phyloP scores from a whole-genome alignment of 495 filamentous ascomycete species.

The Podospora fimiseda region DNA sequence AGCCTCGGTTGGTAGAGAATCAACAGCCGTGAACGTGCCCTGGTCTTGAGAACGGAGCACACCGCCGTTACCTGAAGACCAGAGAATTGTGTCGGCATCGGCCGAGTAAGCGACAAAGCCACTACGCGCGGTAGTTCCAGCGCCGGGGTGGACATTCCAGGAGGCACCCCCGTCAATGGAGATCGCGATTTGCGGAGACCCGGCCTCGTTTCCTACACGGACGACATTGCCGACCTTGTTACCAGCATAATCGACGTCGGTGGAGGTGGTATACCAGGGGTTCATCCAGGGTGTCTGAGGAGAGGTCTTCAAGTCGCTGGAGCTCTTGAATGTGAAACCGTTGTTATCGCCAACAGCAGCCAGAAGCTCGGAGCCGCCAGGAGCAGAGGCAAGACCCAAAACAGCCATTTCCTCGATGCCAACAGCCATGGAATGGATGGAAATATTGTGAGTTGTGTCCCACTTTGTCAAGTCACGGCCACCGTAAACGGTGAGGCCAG shows the following conservation, averaged over 20 bases:
- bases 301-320: slow-evolving; percentile 38
- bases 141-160: slow-evolving; percentile 44
- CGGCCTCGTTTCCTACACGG: slow-evolving; percentile 46
- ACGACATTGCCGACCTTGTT: slow-evolving; percentile 47
- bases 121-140: slow-evolving; percentile 33
- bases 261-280: slow-evolving; percentile 44
- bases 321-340: slow-evolving; percentile 44
- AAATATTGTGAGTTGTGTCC: slow-evolving; percentile 45
- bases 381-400: slow-evolving; percentile 44
- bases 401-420: slow-evolving; percentile 57
- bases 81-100: slow-evolving; percentile 46
- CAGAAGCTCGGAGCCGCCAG: slow-evolving; percentile 48
- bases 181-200: slow-evolving; percentile 35
- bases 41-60: slow-evolving; percentile 38
- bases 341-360: slow-evolving; percentile 54
- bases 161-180: slow-evolving; percentile 38
- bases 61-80: slow-evolving; percentile 36
- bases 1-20: slow-evolving; percentile 37
- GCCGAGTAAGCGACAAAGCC: slow-evolving; percentile 49
- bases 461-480: slow-evolving; percentile 45
- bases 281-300: slow-evolving; percentile 44
- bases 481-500: slow-evolving; percentile 51
- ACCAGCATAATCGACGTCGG: slow-evolving; percentile 53
- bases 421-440: slow-evolving; percentile 46
- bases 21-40: slow-evolving; percentile 38